Percentiles rank a stretch among this genome's conserved stretches.
phyloP scores from a whole-genome alignment of 495 filamentous ascomycete species.

The Lasiosphaeriaceae sp. region DNA sequence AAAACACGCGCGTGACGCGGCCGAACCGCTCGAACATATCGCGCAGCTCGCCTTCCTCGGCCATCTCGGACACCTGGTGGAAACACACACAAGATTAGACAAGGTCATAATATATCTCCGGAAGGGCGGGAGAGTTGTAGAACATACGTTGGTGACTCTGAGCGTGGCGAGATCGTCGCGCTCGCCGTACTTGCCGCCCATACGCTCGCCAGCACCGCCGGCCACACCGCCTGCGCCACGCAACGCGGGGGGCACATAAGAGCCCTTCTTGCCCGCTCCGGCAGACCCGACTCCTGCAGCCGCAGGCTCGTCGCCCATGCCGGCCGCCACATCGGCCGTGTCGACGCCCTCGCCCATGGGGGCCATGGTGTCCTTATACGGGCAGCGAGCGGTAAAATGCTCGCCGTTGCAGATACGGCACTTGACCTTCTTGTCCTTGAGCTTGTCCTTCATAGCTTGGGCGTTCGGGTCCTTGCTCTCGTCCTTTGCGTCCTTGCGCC shows the following conservation, averaged over 20 bases:
- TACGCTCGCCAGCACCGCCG: conserved; percentile 65
- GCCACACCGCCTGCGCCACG: conserved; percentile 59
- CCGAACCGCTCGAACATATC: conserved; percentile 98
- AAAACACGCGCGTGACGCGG: conserved; percentile 91
- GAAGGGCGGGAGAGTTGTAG: neutral
- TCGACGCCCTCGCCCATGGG: conserved; percentile 50
- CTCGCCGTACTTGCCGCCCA: conserved; percentile 87
- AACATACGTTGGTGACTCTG: conserved; percentile 90
- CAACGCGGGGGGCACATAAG: conserved; percentile 90
- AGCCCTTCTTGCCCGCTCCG: conserved; percentile 64
- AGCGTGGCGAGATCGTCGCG: conserved; percentile 94
- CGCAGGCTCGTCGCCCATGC: conserved; percentile 46
- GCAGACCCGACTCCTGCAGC: conserved; percentile 47
- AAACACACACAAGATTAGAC: neutral
- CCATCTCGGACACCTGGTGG: conserved; percentile 83
- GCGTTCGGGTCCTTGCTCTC: conserved; percentile 71
- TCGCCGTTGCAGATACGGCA: conserved; percentile 98
- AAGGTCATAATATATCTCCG: too few relatives aligned
- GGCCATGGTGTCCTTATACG: conserved; percentile 64
- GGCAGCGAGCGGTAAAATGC: conserved; percentile 93
- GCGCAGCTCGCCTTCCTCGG: conserved; percentile 88
- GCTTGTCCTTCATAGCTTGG: conserved; percentile 77
- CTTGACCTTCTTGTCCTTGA: conserved; percentile 99
- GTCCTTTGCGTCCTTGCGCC: conserved; percentile 83
- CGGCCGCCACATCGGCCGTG: conserved; percentile 51